Evolutionary conservation across 345 rosid species (phyloP).

Genomic region (Citrus hindsii): DNA sequence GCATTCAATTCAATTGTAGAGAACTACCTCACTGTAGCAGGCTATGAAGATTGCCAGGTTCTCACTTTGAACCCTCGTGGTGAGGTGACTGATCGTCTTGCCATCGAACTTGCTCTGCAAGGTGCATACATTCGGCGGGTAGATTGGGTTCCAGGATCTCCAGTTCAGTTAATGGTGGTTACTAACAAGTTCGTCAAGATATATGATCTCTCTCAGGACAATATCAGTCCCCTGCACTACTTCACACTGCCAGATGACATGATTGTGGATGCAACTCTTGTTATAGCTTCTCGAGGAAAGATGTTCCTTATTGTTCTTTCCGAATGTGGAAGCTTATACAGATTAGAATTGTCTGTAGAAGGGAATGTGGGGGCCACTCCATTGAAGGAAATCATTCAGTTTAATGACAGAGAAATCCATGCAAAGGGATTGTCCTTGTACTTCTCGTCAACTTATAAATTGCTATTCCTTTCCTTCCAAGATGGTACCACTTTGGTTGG

Average conservation of each 20-base stretch:
- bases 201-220: slow-evolving; percentile 94
- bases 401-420: slow-evolving; percentile 56
- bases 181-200: slow-evolving; percentile 91
- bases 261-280: slow-evolving; percentile 86
- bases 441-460: slow-evolving; percentile 70
- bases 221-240: slow-evolving; percentile 91
- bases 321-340: slow-evolving; percentile 72
- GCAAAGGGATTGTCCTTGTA: slow-evolving; percentile 85
- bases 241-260: slow-evolving; percentile 75
- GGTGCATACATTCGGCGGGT: slow-evolving; percentile 88
- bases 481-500: slow-evolving; percentile 86
- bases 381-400: slow-evolving; percentile 66
- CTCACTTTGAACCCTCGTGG: slow-evolving; percentile 91
- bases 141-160: slow-evolving; percentile 97
- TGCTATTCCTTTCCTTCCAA: slow-evolving; percentile 78
- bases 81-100: slow-evolving; percentile 94
- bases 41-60: slow-evolving; percentile 96
- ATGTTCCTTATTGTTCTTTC: slow-evolving; percentile 87
- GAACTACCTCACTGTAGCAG: slow-evolving; percentile 95
- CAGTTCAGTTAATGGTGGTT: slow-evolving; percentile 85
- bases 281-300: slow-evolving; percentile 75
- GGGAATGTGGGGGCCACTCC: slow-evolving; percentile 85
- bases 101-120: slow-evolving; percentile 93
- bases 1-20: slow-evolving; percentile 73
- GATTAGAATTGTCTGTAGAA: slow-evolving; percentile 69